Evolutionary conservation across 805 yeast species (phyloP).

Genomic region (Torulaspora microellipsoides): DNA sequence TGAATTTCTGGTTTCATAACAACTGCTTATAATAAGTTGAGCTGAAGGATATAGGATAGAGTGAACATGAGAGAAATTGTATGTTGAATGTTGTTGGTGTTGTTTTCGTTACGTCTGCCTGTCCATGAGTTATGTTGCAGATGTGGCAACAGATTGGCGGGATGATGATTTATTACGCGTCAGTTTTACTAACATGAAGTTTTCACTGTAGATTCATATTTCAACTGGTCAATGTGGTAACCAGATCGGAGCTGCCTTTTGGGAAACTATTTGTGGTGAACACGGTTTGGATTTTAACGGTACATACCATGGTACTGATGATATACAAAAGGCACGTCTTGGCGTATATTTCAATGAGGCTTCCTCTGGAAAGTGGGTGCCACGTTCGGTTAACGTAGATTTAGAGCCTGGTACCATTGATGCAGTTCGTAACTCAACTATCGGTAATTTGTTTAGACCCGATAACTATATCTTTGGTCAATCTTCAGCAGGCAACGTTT

Average conservation of each 20-base stretch:
- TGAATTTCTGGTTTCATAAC: no score
- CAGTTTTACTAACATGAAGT: conserved; percentile 9
- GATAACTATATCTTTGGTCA: conserved; percentile 88
- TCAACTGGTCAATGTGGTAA: conserved; percentile 99
- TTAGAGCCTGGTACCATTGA: conserved; percentile 94
- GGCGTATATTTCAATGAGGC: conserved; percentile 89
- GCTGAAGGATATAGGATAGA: not conserved
- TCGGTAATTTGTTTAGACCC: conserved; percentile 86
- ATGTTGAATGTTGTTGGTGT: conserved; percentile 3
- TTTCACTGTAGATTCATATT: conserved; percentile 55
- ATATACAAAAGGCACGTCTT: conserved; percentile 52
- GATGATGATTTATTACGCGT: not conserved
- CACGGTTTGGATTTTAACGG: conserved; percentile 78
- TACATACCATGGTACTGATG: conserved; percentile 57
- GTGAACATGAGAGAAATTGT: conserved; percentile 16
- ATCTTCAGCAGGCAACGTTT: conserved; percentile 90
- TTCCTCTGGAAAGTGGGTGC: conserved; percentile 81
- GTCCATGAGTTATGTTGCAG: no score
- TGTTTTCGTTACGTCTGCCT: no score
- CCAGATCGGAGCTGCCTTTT: conserved; percentile 93
- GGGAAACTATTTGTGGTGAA: conserved; percentile 89
- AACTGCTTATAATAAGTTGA: not conserved
- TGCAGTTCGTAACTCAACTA: conserved; percentile 70
- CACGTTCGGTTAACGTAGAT: conserved; percentile 88
- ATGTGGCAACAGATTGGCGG: no score